Percentiles rank a stretch among this genome's conserved stretches.
phyloP scores from a whole-genome alignment of 2,329 filamentous ascomycete genomes.

The Fusarium decemcellulare region DNA sequence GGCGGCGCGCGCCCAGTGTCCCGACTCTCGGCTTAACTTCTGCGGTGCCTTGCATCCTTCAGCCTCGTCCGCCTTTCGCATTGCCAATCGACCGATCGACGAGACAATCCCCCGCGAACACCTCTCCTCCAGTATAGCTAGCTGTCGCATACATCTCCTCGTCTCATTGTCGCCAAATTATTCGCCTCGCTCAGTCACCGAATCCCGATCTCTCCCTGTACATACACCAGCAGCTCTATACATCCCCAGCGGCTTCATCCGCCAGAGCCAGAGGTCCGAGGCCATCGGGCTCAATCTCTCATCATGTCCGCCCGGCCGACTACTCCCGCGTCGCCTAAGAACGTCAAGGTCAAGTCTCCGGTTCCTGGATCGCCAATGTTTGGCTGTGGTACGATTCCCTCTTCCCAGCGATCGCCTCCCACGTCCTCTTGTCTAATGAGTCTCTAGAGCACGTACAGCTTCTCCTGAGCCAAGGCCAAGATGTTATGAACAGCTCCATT shows the following conservation, averaged over 20 bases:
- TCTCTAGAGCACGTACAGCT: constrained; percentile 78
- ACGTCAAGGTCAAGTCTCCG: constrained; percentile 72
- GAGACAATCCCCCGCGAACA: background rate
- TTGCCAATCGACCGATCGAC: constrained; percentile 16
- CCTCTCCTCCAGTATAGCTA: background rate
- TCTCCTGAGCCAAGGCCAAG: constrained; percentile 73
- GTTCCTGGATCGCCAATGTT: constrained; percentile 72
- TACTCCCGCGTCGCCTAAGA: constrained; percentile 69
- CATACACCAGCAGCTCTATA: constrained; percentile 1
- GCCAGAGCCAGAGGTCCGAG: background rate
- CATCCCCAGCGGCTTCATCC: constrained; percentile 6
- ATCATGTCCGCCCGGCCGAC: constrained; percentile 62
- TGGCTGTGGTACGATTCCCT: constrained; percentile 70
- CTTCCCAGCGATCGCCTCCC: constrained; percentile 12
- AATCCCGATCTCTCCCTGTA: constrained; percentile 13
- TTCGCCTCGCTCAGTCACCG: background rate
- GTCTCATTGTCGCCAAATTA: background rate
- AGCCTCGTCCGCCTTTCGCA: constrained; percentile 29
- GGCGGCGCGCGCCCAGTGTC: constrained; percentile 22
- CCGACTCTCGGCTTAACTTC: constrained; percentile 29
- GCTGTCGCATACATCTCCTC: background rate
- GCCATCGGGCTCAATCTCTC: constrained; percentile 14
- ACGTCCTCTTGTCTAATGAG: constrained; percentile 46
- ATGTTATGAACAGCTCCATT: constrained; percentile 77
- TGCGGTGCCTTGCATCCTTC: constrained; percentile 27